Evolutionary conservation across 805 yeast species (phyloP).

Genomic region (Candida andamanensis): DNA sequence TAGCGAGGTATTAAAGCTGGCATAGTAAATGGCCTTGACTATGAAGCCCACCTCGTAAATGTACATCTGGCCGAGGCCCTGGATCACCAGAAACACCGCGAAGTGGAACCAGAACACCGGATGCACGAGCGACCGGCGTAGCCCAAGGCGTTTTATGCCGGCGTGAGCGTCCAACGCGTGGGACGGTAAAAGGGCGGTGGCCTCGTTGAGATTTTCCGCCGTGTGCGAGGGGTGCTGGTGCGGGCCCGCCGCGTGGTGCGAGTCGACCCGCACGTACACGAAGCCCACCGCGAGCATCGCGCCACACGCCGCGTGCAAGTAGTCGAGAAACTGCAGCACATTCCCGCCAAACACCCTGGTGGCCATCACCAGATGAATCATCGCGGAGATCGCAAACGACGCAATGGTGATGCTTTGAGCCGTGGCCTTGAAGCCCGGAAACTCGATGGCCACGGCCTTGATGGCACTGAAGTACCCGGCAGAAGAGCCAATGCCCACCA

Average conservation of each 20-base stretch:
- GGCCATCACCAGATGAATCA: conserved; percentile 20
- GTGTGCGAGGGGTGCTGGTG: too few species aligned
- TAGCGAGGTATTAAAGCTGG: conserved; percentile 13
- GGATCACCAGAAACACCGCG: conserved; percentile 24
- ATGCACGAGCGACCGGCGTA: conserved; percentile 19
- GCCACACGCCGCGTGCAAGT: conserved; percentile 20
- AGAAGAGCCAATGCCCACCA: conserved; percentile 28
- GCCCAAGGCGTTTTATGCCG: conserved; percentile 13
- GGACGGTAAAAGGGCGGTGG: conserved; percentile 11
- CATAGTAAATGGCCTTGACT: conserved; percentile 23
- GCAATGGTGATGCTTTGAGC: conserved; percentile 35
- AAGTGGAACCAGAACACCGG: conserved; percentile 31
- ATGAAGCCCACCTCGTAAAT: conserved; percentile 30
- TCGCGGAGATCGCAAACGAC: conserved; percentile 31
- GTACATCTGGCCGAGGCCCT: conserved; percentile 36
- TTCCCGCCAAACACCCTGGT: conserved; percentile 18
- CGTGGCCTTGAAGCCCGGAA: conserved; percentile 28
- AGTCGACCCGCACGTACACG: conserved; percentile 26
- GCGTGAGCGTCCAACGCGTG: conserved; percentile 3
- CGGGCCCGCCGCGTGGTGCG: conserved; percentile 14
- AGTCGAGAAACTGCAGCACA: conserved; percentile 18
- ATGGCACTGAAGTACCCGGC: conserved; percentile 30
- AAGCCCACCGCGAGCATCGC: conserved; percentile 23
- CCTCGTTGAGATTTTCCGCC: conserved; percentile 7
- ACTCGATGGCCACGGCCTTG: conserved; percentile 29